Percentiles rank a stretch among this genome's conserved stretches.
These are phyloP conservation scores for Neonectria magnoliae DNA, from an alignment of 2,329 filamentous ascomycete genomes.

Conservation along the genomic window DNA sequence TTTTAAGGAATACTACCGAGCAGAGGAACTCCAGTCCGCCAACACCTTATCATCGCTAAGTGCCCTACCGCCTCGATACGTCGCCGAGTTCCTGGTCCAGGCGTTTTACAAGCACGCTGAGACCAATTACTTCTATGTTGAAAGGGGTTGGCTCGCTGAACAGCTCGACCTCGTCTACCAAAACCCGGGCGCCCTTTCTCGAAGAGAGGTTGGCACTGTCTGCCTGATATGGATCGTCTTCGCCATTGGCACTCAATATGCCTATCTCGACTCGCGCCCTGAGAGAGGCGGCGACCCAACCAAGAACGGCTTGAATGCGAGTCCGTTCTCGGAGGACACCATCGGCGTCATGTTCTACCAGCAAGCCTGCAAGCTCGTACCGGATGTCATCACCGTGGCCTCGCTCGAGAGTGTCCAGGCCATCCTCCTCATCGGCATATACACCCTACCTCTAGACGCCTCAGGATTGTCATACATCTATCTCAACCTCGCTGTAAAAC, in stretches of 20 bases:
- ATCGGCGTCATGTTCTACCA: slow-evolving; percentile 67
- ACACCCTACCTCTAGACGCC: slow-evolving; percentile 64
- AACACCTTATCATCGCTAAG: slow-evolving; percentile 51
- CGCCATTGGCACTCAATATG: slow-evolving; percentile 62
- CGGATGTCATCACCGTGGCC: slow-evolving; percentile 65
- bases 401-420: slow-evolving; percentile 68
- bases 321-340: slow-evolving; percentile 58
- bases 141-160: slow-evolving; percentile 53
- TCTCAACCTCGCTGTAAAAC: slow-evolving; percentile 63
- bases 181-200: slow-evolving; percentile 49
- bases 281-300: slow-evolving; percentile 31
- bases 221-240: slow-evolving; percentile 59
- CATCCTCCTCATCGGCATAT: slow-evolving; percentile 65
- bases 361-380: slow-evolving; percentile 62
- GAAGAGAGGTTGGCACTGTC: slow-evolving; percentile 54
- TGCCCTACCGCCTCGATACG: slow-evolving; percentile 57
- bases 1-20: slow-evolving; percentile 56
- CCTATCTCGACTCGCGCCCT: slow-evolving; percentile 54
- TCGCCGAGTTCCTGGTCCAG: slow-evolving; percentile 58
- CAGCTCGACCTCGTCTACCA: slow-evolving; percentile 55
- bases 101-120: slow-evolving; percentile 60
- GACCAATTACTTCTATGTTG: slow-evolving; percentile 60
- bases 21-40: slow-evolving; percentile 56
- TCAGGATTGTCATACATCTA: slow-evolving; percentile 67
- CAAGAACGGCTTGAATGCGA: slow-evolving; percentile 34